Evolutionary conservation across 768 basidiomycete genomes (phyloP).

Genomic region (Russula griseocarnosa): DNA sequence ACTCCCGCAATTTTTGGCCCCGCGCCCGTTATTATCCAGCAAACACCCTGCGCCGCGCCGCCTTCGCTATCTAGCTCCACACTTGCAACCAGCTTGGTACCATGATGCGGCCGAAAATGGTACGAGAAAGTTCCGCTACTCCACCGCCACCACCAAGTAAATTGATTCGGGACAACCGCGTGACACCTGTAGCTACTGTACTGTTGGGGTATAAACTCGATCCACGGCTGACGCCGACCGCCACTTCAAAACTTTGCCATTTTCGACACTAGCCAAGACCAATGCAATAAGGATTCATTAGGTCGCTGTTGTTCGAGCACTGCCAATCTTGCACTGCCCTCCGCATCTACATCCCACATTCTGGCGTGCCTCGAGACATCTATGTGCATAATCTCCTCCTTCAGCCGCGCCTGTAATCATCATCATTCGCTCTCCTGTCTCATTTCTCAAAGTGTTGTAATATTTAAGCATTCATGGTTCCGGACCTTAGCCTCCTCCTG

Average conservation of each 20-base stretch:
- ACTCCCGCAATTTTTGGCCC: not conserved
- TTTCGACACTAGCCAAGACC: conserved; percentile 7
- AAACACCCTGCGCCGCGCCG: too few relatives aligned
- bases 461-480: too few relatives aligned
- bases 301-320: not conserved
- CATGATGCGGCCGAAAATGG: conserved; percentile 40
- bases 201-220: conserved; percentile 41
- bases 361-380: too few relatives aligned
- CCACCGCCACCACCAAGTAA: not conserved
- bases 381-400: too few relatives aligned
- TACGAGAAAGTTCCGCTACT: conserved; percentile 41
- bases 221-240: conserved; percentile 46
- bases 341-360: not conserved
- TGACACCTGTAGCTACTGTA: conserved; percentile 43
- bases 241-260: conserved; percentile 42
- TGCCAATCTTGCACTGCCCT: not conserved
- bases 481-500: too few relatives aligned
- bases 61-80: conserved; percentile 38
- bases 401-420: too few relatives aligned
- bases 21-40: not conserved
- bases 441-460: too few relatives aligned
- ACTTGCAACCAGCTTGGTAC: conserved; percentile 32
- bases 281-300: too few relatives aligned
- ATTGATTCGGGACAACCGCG: conserved; percentile 39
- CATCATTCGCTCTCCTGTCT: too few relatives aligned